These are phyloP conservation scores for Canna indica DNA, from an alignment of 176 grass and related monocot genomes.

Conservation along the genomic window DNA sequence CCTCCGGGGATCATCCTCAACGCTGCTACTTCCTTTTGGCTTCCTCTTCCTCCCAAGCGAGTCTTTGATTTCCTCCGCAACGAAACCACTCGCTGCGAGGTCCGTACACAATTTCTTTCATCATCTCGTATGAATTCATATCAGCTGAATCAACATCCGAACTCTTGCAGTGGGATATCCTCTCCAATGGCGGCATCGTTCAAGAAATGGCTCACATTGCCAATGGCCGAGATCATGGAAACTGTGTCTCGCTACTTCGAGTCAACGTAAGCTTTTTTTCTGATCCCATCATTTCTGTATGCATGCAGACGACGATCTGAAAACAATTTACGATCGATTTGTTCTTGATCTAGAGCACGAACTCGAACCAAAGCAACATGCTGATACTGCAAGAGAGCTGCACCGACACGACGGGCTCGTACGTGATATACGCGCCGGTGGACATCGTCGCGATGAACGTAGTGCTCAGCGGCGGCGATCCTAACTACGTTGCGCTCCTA, in stretches of 20 bases:
- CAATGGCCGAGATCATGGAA: constrained; percentile 12
- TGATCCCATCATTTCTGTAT: neutral
- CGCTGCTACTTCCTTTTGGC: constrained; percentile 93
- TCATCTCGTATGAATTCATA: neutral
- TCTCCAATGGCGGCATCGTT: constrained; percentile 9
- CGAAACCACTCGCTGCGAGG: constrained; percentile 82
- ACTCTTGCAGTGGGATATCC: constrained; percentile 8
- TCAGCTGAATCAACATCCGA: too few relatives aligned
- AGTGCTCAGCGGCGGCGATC: constrained; percentile 11
- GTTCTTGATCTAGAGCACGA: neutral
- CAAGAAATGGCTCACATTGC: constrained; percentile 19
- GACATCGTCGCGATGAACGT: constrained; percentile 17
- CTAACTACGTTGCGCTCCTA: constrained; percentile 8
- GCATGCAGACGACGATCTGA: too few relatives aligned
- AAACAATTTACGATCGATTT: too few relatives aligned
- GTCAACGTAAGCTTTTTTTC: neutral
- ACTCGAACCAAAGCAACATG: constrained; percentile 16
- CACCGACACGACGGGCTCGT: constrained; percentile 12
- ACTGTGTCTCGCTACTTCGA: constrained; percentile 10
- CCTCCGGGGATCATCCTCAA: constrained; percentile 93
- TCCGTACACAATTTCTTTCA: neutral
- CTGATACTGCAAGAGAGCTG: constrained; percentile 19
- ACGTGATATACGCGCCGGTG: constrained; percentile 19
- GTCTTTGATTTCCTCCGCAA: constrained; percentile 97
- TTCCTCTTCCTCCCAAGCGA: constrained; percentile 61